These are phyloP conservation scores for Colletotrichum sidae DNA, from an alignment of 2,329 filamentous ascomycete species.

Conservation along the genomic window DNA sequence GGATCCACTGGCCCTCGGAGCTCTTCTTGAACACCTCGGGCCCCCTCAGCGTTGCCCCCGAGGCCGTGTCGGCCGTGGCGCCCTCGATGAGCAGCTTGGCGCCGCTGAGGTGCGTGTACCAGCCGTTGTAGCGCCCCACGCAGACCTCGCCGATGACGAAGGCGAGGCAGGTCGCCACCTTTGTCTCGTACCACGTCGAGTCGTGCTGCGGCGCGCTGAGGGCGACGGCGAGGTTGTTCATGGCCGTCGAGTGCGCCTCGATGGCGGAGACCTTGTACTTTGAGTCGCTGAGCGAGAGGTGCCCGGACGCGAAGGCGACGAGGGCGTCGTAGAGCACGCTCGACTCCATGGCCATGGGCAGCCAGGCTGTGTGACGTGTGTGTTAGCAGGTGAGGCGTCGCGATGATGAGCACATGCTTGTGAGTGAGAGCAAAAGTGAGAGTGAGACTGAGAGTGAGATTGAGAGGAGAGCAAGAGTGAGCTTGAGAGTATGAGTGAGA, in stretches of 20 bases:
- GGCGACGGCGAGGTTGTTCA: conserved; percentile 24
- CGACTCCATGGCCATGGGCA: conserved; percentile 39
- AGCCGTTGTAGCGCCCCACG: conserved; percentile 20
- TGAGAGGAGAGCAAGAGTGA: neutral
- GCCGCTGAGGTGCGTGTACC: conserved; percentile 34
- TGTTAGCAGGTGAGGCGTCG: neutral
- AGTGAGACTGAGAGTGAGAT: neutral
- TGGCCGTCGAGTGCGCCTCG: conserved; percentile 28
- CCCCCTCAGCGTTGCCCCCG: conserved; percentile 14
- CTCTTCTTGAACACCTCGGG: conserved; percentile 34
- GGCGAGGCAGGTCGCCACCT: conserved; percentile 34
- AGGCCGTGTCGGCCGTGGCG: conserved; percentile 10
- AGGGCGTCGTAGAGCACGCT: conserved; percentile 35
- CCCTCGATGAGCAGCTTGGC: conserved; percentile 35
- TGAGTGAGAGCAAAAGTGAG: neutral
- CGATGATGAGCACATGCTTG: neutral
- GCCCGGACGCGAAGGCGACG: conserved; percentile 31
- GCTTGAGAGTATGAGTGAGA: too few relatives aligned
- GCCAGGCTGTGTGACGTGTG: neutral
- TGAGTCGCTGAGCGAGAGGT: conserved; percentile 29
- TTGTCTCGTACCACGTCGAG: conserved; percentile 31
- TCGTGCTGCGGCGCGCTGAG: conserved; percentile 23
- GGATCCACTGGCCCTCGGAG: conserved; percentile 37
- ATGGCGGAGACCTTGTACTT: conserved; percentile 25
- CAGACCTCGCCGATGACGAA: conserved; percentile 34